Percentiles rank a stretch among this genome's conserved stretches.
Conservation (phyloP, 1,139 yeast species). For the Spathaspora sp. region DNA sequence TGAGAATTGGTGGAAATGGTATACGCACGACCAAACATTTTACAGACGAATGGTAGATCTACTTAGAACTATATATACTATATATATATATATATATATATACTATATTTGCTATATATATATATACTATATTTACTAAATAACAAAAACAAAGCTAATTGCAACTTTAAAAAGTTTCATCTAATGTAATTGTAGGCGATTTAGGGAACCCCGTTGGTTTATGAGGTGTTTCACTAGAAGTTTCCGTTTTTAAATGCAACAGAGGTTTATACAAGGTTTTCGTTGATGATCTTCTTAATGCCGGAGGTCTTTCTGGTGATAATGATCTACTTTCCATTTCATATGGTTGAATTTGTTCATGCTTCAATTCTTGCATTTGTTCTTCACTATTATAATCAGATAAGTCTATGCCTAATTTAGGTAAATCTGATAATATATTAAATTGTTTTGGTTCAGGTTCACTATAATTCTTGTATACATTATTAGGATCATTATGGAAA, state of each 20-base stretch:
- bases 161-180: slow-evolving; percentile 26
- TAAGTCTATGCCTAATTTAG: slow-evolving; percentile 32
- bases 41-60: no score
- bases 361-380: slow-evolving; percentile 22
- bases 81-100: no score
- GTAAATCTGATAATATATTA: slow-evolving; percentile 27
- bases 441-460: slow-evolving; percentile 44
- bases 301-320: slow-evolving; percentile 6
- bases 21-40: neutral
- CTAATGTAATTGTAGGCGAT: slow-evolving; percentile 44
- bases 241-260: slow-evolving; percentile 21
- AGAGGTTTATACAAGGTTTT: slow-evolving; percentile 39
- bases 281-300: slow-evolving; percentile 28
- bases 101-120: neutral
- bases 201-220: slow-evolving; percentile 17
- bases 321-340: slow-evolving; percentile 4
- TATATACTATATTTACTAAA: neutral
- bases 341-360: slow-evolving; percentile 4
- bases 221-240: slow-evolving; percentile 8
- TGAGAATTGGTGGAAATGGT: neutral
- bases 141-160: neutral
- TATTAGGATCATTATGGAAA: slow-evolving; percentile 19
- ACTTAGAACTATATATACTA: no score
- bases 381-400: slow-evolving; percentile 22
- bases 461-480: slow-evolving; percentile 19